phyloP scores from a whole-genome alignment of 2,329 filamentous ascomycete species.

The Fusarium pseudocircinatum region DNA sequence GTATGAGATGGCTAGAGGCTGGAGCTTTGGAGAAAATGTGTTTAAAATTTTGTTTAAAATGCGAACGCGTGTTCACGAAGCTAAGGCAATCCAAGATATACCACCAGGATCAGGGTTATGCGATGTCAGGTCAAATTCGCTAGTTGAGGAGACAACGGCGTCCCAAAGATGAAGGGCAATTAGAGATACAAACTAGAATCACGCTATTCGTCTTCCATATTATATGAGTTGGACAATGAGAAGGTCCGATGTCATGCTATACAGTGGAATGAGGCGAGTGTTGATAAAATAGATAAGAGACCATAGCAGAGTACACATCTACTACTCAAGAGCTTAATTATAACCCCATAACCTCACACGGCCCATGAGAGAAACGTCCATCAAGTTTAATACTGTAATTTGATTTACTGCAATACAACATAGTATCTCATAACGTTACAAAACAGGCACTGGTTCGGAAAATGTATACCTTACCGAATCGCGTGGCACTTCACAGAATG shows the following conservation, averaged over 20 bases:
- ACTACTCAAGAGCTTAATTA: neutral
- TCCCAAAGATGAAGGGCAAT: neutral
- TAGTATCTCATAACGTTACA: neutral
- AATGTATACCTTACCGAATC: neutral
- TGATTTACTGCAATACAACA: fast-evolving
- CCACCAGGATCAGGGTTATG: neutral
- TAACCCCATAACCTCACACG: too few species aligned
- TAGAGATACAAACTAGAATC: fast-evolving
- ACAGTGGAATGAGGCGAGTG: fast-evolving
- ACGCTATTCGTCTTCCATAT: fast-evolving
- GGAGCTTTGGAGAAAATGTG: fast-evolving
- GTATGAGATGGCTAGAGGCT: neutral
- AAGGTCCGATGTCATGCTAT: fast-evolving
- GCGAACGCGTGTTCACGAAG: fast-evolving
- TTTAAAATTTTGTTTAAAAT: fast-evolving
- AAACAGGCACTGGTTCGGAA: too few species aligned
- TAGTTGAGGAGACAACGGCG: fast-evolving
- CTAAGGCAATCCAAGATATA: fast-evolving
- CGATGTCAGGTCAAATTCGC: neutral
- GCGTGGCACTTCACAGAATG: too few species aligned
- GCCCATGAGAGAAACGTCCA: neutral
- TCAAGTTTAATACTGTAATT: neutral
- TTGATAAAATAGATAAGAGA: neutral
- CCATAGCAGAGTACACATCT: neutral
- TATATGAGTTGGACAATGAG: neutral